Evolutionary conservation across 2,329 filamentous ascomycete genomes (phyloP).

Genomic region (Aureobasidium leucospermi): DNA sequence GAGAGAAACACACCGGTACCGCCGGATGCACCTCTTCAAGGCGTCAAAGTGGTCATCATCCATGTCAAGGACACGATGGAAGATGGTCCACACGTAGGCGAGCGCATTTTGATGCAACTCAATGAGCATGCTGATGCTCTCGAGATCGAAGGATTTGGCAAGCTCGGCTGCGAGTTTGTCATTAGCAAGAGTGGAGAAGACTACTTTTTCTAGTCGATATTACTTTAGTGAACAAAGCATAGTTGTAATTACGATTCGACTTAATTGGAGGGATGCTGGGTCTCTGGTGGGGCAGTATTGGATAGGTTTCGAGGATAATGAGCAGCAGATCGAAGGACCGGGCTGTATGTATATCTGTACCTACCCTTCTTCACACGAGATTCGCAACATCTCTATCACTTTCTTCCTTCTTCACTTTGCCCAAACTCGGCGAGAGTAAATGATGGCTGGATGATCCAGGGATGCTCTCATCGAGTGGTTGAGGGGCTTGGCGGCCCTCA

Average conservation of each 20-base stretch:
- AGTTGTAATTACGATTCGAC: not conserved
- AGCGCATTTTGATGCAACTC: slow-evolving; percentile 65
- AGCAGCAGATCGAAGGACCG: not conserved
- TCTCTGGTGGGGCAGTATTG: too few relatives aligned
- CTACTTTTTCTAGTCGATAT: slow-evolving; percentile 37
- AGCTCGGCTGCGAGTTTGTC: slow-evolving; percentile 71
- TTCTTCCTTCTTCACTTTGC: too few relatives aligned
- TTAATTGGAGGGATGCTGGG: not conserved
- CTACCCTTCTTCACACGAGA: too few relatives aligned
- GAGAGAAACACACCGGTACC: slow-evolving; percentile 6
- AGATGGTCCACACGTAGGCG: slow-evolving; percentile 58
- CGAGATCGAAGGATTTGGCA: slow-evolving; percentile 42
- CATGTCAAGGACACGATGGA: slow-evolving; percentile 83
- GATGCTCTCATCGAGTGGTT: not conserved
- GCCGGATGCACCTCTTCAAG: slow-evolving; percentile 49
- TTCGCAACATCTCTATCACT: too few relatives aligned
- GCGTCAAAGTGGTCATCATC: slow-evolving; percentile 77
- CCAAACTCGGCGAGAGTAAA: too few relatives aligned
- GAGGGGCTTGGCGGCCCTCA: not conserved
- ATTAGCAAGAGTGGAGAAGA: slow-evolving; percentile 60
- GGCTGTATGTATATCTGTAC: too few relatives aligned
- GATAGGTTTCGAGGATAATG: not conserved
- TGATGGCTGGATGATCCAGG: too few relatives aligned
- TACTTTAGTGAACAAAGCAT: not conserved
- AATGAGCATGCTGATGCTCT: slow-evolving; percentile 50